phyloP scores from a whole-genome alignment of 2,329 filamentous ascomycete species.

The Blastomyces silverae region DNA sequence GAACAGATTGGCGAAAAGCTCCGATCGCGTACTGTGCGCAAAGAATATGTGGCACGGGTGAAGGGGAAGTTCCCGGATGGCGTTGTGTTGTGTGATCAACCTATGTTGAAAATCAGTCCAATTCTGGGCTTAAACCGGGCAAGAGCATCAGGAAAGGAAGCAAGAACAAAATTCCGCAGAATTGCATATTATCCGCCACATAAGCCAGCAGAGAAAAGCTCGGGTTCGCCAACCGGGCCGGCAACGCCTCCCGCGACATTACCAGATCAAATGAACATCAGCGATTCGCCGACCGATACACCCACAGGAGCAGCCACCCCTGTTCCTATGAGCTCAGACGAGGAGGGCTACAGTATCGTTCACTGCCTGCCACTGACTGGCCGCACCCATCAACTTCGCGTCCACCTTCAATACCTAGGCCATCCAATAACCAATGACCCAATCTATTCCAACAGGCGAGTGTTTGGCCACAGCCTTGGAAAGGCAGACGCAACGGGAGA shows the following conservation, averaged over 20 bases:
- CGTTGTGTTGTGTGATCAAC: slow-evolving; percentile 85
- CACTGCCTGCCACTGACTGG: slow-evolving; percentile 90
- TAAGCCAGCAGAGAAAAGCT: slow-evolving; percentile 23
- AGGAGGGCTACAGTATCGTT: slow-evolving; percentile 83
- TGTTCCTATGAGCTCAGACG: slow-evolving; percentile 36
- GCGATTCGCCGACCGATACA: slow-evolving; percentile 25
- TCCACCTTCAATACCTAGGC: slow-evolving; percentile 89
- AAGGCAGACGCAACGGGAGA: slow-evolving; percentile 59
- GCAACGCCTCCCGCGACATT: slow-evolving; percentile 18
- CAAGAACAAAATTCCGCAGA: slow-evolving; percentile 83
- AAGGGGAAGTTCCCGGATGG: slow-evolving; percentile 87
- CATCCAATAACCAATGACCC: slow-evolving; percentile 96
- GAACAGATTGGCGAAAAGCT: slow-evolving; percentile 72
- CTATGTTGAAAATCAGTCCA: slow-evolving; percentile 87
- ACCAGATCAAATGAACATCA: slow-evolving; percentile 22
- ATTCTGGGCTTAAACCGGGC: slow-evolving; percentile 92
- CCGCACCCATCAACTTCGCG: slow-evolving; percentile 87
- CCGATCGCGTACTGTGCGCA: slow-evolving; percentile 71
- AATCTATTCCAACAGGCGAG: slow-evolving; percentile 89
- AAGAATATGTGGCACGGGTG: slow-evolving; percentile 91
- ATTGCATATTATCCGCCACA: slow-evolving; percentile 79
- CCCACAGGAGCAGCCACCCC: slow-evolving; percentile 28
- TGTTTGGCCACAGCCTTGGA: slow-evolving; percentile 79
- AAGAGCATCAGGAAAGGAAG: slow-evolving; percentile 84
- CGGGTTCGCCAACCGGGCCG: slow-evolving; percentile 7